Percentiles rank a stretch among this genome's conserved stretches.
These are phyloP conservation scores for Spathaspora passalidarum DNA, from an alignment of 805 yeast species.

Conservation along the genomic window DNA sequence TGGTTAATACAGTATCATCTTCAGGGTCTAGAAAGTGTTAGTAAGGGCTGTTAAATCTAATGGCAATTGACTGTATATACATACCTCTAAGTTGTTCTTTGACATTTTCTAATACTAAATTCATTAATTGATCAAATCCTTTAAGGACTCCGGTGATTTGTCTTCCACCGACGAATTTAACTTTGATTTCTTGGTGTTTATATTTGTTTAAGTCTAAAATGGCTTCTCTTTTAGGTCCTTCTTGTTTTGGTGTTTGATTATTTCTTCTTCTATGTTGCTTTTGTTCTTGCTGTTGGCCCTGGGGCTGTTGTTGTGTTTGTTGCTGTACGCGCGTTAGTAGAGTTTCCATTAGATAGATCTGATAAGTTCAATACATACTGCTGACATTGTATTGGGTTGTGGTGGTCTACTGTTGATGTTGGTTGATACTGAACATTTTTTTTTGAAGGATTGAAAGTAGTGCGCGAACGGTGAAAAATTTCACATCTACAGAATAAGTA, in stretches of 20 bases:
- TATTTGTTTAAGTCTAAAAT: constrained; percentile 77
- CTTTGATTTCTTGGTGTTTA: constrained; percentile 68
- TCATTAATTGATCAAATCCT: constrained; percentile 82
- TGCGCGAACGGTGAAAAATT: background rate
- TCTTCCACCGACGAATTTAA: constrained; percentile 84
- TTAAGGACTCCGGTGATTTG: constrained; percentile 76
- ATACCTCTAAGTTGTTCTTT: constrained; percentile 60
- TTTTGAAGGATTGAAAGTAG: background rate
- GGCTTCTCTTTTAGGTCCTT: constrained; percentile 88
- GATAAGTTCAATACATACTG: too few species aligned
- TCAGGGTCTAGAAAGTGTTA: constrained; percentile 46
- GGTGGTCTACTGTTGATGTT: too few species aligned
- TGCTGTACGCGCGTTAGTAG: background rate
- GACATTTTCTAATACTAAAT: constrained; percentile 69
- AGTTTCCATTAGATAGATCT: too few species aligned
- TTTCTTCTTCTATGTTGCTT: constrained; percentile 17
- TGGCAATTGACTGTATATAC: constrained; percentile 14
- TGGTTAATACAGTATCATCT: constrained; percentile 52
- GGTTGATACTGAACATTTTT: too few species aligned
- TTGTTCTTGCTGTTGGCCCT: constrained; percentile 2
- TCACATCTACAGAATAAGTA: background rate
- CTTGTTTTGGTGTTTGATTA: constrained; percentile 32
- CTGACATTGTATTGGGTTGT: constrained; percentile 1
- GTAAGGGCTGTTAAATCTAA: constrained; percentile 3
- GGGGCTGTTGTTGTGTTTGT: background rate